These are phyloP conservation scores for Geranium rotundifolium DNA, from an alignment of 345 rosid genomes.

Conservation along the genomic window DNA sequence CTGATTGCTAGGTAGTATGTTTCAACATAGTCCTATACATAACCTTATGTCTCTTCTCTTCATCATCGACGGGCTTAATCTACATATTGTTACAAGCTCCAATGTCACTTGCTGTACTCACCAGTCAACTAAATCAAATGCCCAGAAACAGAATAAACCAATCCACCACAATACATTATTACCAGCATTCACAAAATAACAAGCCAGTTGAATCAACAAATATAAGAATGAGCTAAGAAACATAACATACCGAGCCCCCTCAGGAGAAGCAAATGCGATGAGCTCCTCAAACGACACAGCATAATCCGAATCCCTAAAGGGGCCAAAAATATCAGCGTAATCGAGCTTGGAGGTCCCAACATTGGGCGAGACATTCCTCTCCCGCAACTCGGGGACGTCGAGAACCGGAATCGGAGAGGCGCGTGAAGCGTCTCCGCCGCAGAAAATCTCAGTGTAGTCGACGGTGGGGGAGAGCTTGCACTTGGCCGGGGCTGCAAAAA, in stretches of 20 bases:
- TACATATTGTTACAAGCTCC: background rate
- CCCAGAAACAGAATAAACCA: background rate
- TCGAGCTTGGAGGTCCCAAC: slow-evolving; percentile 53
- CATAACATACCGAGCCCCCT: slow-evolving; percentile 23
- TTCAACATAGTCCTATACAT: too few relatives aligned
- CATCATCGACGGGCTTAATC: background rate
- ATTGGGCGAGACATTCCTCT: slow-evolving; percentile 33
- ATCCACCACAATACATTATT: background rate
- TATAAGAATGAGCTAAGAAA: too few relatives aligned
- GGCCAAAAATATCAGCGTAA: slow-evolving; percentile 66
- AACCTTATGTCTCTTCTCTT: too few relatives aligned
- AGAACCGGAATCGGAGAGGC: slow-evolving; percentile 74
- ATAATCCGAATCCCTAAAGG: slow-evolving; percentile 40
- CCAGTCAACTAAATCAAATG: background rate
- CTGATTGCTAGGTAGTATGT: too few relatives aligned
- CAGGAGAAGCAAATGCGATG: slow-evolving; percentile 11
- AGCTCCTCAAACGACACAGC: slow-evolving; percentile 48
- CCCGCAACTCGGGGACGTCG: slow-evolving; percentile 57
- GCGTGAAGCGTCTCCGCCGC: slow-evolving; percentile 30
- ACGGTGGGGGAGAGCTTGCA: slow-evolving; percentile 16
- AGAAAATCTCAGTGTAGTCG: slow-evolving; percentile 64
- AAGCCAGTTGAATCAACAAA: background rate
- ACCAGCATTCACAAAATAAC: background rate
- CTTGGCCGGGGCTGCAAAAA: slow-evolving; percentile 33
- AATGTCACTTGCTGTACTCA: background rate